These are phyloP conservation scores for Calonectria hawksworthii DNA, from an alignment of 2,329 filamentous ascomycete species.

Conservation along the genomic window DNA sequence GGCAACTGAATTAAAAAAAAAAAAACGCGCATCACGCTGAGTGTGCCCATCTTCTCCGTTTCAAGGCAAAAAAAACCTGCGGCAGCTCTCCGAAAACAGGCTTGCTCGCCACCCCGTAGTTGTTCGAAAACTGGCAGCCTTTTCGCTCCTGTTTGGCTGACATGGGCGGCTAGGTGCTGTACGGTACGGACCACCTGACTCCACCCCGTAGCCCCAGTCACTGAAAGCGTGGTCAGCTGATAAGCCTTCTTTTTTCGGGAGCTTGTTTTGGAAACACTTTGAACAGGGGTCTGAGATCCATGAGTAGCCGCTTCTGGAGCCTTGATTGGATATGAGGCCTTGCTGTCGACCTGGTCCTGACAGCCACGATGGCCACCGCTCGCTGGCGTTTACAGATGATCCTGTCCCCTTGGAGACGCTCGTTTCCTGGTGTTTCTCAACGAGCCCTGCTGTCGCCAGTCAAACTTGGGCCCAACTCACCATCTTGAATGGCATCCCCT, in stretches of 20 bases:
- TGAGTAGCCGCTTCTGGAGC: conserved; percentile 21
- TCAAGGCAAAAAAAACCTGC: conserved; percentile 33
- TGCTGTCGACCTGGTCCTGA: conserved; percentile 18
- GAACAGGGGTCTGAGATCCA: conserved; percentile 29
- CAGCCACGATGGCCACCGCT: conserved; percentile 30
- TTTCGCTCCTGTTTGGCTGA: conserved; percentile 35
- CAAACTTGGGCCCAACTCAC: conserved; percentile 16
- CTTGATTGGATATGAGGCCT: conserved; percentile 40
- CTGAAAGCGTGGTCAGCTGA: conserved; percentile 11
- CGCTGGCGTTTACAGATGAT: conserved; percentile 35
- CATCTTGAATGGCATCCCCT: conserved; percentile 15
- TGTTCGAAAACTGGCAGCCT: conserved; percentile 31
- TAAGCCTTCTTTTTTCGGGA: conserved; percentile 29
- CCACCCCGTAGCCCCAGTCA: conserved; percentile 19
- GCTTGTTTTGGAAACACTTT: conserved; percentile 17
- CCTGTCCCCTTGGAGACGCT: conserved; percentile 35
- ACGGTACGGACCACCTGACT: conserved; percentile 19
- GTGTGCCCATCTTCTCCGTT: conserved; percentile 22
- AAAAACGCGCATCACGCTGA: not conserved
- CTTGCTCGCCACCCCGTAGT: conserved; percentile 32
- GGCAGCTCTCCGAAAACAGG: conserved; percentile 40
- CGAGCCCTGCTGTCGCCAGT: conserved; percentile 38
- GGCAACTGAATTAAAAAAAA: not conserved
- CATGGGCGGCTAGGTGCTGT: conserved; percentile 36
- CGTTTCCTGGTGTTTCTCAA: conserved; percentile 30